These are phyloP conservation scores for Mycosarcoma mackinlayi DNA, from an alignment of 1,284 basidiomycete species.

Conservation along the genomic window DNA sequence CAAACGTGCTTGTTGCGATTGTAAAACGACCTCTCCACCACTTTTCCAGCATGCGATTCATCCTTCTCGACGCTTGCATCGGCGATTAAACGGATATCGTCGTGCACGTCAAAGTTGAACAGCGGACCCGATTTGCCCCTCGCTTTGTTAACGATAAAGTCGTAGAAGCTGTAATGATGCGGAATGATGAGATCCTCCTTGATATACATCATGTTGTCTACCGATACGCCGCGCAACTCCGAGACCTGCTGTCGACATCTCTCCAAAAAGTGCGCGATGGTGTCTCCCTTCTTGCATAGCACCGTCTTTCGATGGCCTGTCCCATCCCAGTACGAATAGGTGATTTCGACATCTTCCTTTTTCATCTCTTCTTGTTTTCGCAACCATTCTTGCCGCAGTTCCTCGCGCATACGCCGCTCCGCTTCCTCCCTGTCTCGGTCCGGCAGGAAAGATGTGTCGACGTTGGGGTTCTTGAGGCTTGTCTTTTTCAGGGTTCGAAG, in stretches of 20 bases:
- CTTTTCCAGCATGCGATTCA: constrained; percentile 98
- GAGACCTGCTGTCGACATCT: constrained; percentile 92
- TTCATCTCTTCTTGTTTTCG: constrained; percentile 87
- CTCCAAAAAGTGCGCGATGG: constrained; percentile 86
- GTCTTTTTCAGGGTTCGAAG: constrained; percentile 73
- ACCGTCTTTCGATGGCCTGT: constrained; percentile 95
- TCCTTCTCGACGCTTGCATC: constrained; percentile 97
- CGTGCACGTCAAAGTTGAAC: constrained; percentile 99
- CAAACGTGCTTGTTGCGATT: constrained; percentile 97
- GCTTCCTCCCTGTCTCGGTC: constrained; percentile 94
- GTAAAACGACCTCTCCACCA: constrained; percentile 93
- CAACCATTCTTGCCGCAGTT: constrained; percentile 89
- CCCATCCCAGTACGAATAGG: constrained; percentile 98
- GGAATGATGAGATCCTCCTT: constrained; percentile 72
- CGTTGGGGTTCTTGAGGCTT: constrained; percentile 86
- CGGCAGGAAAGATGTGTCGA: constrained; percentile 97
- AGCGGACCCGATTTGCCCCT: constrained; percentile 96
- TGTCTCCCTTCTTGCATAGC: constrained; percentile 97
- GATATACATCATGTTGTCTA: constrained; percentile 98
- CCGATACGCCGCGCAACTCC: constrained; percentile 86
- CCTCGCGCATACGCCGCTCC: constrained; percentile 87
- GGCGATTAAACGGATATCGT: constrained; percentile 92
- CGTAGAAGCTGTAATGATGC: constrained; percentile 97
- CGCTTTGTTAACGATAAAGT: constrained; percentile 97
- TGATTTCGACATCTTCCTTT: constrained; percentile 87